phyloP scores from a whole-genome alignment of 352 stramenopile genomes.

The Globisporangium irregulare region DNA sequence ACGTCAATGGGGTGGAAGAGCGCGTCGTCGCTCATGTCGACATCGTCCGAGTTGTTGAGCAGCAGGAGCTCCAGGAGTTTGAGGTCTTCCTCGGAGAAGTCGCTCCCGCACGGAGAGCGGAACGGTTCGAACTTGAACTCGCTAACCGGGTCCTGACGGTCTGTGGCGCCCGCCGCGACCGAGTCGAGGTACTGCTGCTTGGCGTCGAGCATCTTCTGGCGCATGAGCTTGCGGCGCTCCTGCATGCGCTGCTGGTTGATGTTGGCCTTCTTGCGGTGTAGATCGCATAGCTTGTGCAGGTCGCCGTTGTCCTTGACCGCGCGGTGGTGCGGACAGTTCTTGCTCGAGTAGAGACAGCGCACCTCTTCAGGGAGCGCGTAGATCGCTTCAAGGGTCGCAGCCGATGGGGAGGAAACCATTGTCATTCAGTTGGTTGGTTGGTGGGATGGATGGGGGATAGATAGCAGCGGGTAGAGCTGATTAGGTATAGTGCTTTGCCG shows the following conservation, averaged over 20 bases:
- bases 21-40: not conserved
- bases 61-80: constrained; percentile 16
- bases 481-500: not conserved
- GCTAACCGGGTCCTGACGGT: not conserved
- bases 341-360: constrained; percentile 47
- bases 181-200: constrained; percentile 9
- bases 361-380: constrained; percentile 18
- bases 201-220: constrained; percentile 15
- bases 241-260: constrained; percentile 51
- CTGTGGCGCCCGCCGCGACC: not conserved
- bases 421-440: not conserved
- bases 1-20: constrained; percentile 6
- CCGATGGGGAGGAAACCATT: constrained; percentile 13
- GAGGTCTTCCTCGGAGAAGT: constrained; percentile 17
- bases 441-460: too few species aligned
- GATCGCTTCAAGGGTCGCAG: constrained; percentile 16
- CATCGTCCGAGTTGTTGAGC: constrained; percentile 13
- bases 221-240: constrained; percentile 23
- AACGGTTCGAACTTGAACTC: constrained; percentile 11
- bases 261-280: constrained; percentile 57
- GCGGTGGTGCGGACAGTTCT: constrained; percentile 45
- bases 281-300: constrained; percentile 56
- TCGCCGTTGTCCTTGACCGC: constrained; percentile 46
- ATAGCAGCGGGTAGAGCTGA: not conserved
- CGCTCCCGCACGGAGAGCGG: constrained; percentile 4